Conservation (phyloP, 176 grass and related monocot genomes). For the Phoenix dactylifera region DNA sequence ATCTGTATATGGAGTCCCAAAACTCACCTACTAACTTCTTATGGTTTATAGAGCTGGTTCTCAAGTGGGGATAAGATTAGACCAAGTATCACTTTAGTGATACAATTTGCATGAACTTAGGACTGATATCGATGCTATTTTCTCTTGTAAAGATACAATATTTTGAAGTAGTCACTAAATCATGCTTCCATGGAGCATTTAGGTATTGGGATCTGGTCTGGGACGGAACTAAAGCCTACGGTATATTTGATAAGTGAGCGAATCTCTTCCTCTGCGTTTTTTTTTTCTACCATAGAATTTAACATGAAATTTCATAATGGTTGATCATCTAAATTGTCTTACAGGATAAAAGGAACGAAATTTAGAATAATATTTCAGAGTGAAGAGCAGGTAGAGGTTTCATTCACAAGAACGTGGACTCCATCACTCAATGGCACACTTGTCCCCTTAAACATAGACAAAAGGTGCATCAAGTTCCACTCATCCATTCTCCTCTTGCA, state of each 20-base stretch:
- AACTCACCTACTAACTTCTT: no score
- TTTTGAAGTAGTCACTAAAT: no score
- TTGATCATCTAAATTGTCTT: not conserved
- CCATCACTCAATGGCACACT: slow-evolving; percentile 13
- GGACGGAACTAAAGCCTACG: slow-evolving; percentile 27
- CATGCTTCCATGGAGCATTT: not conserved
- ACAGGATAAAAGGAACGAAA: slow-evolving; percentile 43
- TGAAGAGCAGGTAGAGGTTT: slow-evolving; percentile 52
- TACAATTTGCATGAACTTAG: no score
- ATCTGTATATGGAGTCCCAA: no score
- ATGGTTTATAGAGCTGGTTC: no score
- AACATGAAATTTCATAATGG: not conserved
- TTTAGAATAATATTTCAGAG: slow-evolving; percentile 35
- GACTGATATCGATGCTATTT: no score
- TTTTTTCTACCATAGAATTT: not conserved
- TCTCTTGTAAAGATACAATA: no score
- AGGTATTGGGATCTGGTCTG: slow-evolving; percentile 70
- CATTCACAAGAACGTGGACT: slow-evolving; percentile 57
- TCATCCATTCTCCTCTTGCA: not conserved
- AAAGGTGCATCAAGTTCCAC: slow-evolving; percentile 24
- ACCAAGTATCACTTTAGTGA: no score
- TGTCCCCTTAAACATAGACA: slow-evolving; percentile 37
- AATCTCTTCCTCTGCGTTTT: not conserved
- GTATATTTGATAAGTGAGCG: slow-evolving; percentile 35
- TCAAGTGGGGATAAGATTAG: no score